Evolutionary conservation across 2,329 filamentous ascomycete genomes (phyloP), one percentile per base, ranked within the genome.

Genomic region (Anisogramma anomala): DNA sequence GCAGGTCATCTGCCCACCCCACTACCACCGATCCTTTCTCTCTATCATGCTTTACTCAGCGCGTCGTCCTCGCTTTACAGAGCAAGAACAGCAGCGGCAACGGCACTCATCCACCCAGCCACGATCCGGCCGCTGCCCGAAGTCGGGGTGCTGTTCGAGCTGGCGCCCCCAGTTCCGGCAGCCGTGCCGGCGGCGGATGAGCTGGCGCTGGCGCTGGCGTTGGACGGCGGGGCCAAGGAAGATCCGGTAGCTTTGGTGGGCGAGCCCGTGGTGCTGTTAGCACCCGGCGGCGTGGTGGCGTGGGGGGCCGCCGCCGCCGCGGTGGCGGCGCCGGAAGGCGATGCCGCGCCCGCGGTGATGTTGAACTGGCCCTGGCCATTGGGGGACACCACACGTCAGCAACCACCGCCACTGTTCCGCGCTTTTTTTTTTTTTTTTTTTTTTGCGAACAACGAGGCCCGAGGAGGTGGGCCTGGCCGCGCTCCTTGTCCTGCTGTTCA

Each of bases 81-180:
- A 25, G 41, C 41, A 17, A 47, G 20, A 13, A 40, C 45, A n/a
- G 45, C 45, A 14, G 41, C 23, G n/a, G 45, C 45, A 4, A 39
- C 26, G 15, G 41, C 14, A 4, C 45, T 41, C 26, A 41, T 20
- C 45, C 45, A 47, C 5, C 45, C 42, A 26, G 38, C 45, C 6
- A 47, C 31, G 17, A 47, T 20, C 45, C 44, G 44, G 15, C 42
- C 45, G 14, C 41, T 41, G 13, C 41, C 45, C 4, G 45, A 44
- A 18, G 41, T 23, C 8, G 44, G 30, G 26, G 26, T 4, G 33
- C 33, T 26, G n/a, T n/a, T n/a, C n/a, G n/a, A n/a, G n/a, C n/a
- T n/a, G n/a, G n/a, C n/a, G n/a, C n/a, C n/a, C n/a, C n/a, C n/a
- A 23, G 32, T 18, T 18, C 17, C 32, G 5, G 39, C 15, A n/a